Conservation (phyloP, 164 flowering plant genomes). For the Magnolia sinica region DNA sequence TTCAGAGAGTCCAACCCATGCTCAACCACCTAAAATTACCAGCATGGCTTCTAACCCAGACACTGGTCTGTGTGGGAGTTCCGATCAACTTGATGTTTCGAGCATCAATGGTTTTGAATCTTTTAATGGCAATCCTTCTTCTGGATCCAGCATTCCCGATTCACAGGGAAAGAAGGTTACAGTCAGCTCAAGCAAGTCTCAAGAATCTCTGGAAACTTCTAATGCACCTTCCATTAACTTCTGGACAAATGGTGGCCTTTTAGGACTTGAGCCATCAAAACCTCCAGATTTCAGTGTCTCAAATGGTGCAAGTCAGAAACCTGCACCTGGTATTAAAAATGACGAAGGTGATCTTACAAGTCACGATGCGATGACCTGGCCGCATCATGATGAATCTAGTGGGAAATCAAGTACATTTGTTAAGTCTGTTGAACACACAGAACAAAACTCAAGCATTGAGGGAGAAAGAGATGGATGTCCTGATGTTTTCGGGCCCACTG, state of each 20-base stretch:
- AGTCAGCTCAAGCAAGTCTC: slow-evolving; percentile 22
- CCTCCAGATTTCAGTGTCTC: slow-evolving; percentile 56
- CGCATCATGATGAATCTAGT: slow-evolving; percentile 9
- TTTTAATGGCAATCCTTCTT: slow-evolving; percentile 15
- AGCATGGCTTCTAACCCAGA: slow-evolving; percentile 16
- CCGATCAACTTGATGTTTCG: slow-evolving; percentile 18
- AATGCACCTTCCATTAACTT: slow-evolving; percentile 31
- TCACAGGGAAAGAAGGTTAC: slow-evolving; percentile 14
- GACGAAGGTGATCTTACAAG: slow-evolving; percentile 15
- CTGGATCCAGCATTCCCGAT: slow-evolving; percentile 21
- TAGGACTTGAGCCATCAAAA: slow-evolving; percentile 91
- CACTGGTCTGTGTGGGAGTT: slow-evolving; percentile 13
- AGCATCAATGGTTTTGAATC: slow-evolving; percentile 24
- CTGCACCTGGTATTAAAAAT: slow-evolving; percentile 15
- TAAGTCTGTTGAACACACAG: slow-evolving; percentile 8
- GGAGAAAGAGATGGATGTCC: not conserved
- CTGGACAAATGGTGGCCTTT: slow-evolving; percentile 93
- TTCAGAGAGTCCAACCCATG: slow-evolving; percentile 19
- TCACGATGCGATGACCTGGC: slow-evolving; percentile 2
- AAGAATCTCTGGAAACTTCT: slow-evolving; percentile 31
- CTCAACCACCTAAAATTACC: slow-evolving; percentile 25
- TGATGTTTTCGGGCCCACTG: slow-evolving; percentile 2
- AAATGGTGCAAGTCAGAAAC: slow-evolving; percentile 22
- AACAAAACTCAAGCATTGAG: slow-evolving; percentile 10
- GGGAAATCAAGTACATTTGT: slow-evolving; percentile 13